These are phyloP conservation scores for Aureobasidium sp. DNA, from an alignment of 2,329 filamentous ascomycete genomes.

Conservation along the genomic window DNA sequence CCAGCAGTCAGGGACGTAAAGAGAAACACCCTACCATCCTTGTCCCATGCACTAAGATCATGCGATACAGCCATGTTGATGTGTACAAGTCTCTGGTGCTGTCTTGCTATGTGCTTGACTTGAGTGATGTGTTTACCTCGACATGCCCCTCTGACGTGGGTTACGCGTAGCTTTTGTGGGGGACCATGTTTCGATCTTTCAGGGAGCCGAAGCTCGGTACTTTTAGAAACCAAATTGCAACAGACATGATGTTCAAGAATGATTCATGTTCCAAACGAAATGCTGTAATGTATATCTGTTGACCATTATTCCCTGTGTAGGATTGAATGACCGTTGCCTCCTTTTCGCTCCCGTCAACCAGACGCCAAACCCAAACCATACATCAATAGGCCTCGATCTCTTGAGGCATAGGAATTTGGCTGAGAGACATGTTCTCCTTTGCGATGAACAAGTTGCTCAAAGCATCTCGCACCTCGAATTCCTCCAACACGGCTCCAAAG, in stretches of 20 bases:
- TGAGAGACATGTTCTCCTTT: slow-evolving; percentile 35
- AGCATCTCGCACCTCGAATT: slow-evolving; percentile 71
- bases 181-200: slow-evolving; percentile 4
- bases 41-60: slow-evolving; percentile 40
- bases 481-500: slow-evolving; percentile 63
- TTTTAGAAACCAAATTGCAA: neutral
- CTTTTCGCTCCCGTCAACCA: neutral
- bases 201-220: neutral
- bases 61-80: slow-evolving; percentile 1
- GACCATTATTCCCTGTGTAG: neutral
- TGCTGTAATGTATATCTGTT: neutral
- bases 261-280: neutral
- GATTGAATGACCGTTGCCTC: neutral
- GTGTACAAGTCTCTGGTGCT: neutral
- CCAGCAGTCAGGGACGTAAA: slow-evolving; percentile 95
- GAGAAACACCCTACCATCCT: slow-evolving; percentile 64
- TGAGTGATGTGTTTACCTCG: neutral
- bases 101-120: neutral
- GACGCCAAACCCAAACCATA: neutral
- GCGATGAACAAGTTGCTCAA: slow-evolving; percentile 62
- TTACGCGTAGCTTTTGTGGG: slow-evolving; percentile 13
- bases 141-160: slow-evolving; percentile 1
- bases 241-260: too few species aligned
- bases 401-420: slow-evolving; percentile 6
- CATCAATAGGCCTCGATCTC: slow-evolving; percentile 17